Conservation (phyloP, 116 monocot genomes). For the Papilionanthe hybrid region DNA sequence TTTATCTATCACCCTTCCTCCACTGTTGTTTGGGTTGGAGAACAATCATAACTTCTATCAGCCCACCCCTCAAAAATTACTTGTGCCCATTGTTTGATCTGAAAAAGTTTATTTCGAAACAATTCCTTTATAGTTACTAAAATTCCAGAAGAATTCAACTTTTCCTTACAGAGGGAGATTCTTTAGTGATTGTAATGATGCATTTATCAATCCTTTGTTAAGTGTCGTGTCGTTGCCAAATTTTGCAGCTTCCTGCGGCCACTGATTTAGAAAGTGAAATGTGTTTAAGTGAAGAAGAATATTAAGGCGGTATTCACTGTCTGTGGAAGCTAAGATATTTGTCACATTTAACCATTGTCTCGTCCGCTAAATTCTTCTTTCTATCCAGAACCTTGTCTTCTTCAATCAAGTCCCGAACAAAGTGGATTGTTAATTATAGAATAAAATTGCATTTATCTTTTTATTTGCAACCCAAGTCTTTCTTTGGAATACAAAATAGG, state of each 20-base stretch:
- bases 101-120: slow-evolving; percentile 14
- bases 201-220: slow-evolving; percentile 39
- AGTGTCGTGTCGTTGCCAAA: slow-evolving; percentile 14
- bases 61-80: slow-evolving; percentile 41
- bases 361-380: neutral
- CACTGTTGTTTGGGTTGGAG: too few relatives aligned
- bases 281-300: slow-evolving; percentile 68
- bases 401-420: too few relatives aligned
- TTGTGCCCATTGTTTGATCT: slow-evolving; percentile 33
- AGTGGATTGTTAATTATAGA: too few relatives aligned
- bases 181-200: slow-evolving; percentile 39
- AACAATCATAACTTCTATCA: too few relatives aligned
- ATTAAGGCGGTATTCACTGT: slow-evolving; percentile 43
- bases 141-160: slow-evolving; percentile 35
- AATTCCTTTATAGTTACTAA: slow-evolving; percentile 32
- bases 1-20: too few relatives aligned
- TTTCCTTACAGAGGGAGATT: slow-evolving; percentile 40
- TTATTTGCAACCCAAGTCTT: too few relatives aligned
- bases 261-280: slow-evolving; percentile 42
- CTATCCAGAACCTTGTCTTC: too few relatives aligned
- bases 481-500: too few relatives aligned
- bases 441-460: too few relatives aligned
- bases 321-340: slow-evolving; percentile 43
- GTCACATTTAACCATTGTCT: slow-evolving; percentile 22
- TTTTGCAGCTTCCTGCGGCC: slow-evolving; percentile 46